Percentiles rank a stretch among this genome's conserved stretches.
These are phyloP conservation scores for Pistacia atlantica DNA, from an alignment of 345 rosid genomes.

Conservation along the genomic window DNA sequence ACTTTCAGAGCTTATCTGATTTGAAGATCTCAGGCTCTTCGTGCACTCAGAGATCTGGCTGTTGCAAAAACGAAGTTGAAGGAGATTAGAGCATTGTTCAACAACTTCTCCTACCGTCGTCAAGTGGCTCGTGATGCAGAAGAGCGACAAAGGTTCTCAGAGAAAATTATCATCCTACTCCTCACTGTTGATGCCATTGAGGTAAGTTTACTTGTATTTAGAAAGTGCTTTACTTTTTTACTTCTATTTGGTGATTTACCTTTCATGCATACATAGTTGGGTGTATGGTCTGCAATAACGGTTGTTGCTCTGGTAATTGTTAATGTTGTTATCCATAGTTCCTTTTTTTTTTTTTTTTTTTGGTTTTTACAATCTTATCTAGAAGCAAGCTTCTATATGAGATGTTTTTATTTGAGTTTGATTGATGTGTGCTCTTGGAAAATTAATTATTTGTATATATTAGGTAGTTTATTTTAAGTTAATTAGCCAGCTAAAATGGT, in stretches of 20 bases:
- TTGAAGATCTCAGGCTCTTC: slow-evolving; percentile 75
- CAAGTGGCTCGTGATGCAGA: slow-evolving; percentile 67
- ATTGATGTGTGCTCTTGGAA: neutral
- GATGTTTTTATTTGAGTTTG: neutral
- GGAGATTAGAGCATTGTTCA: slow-evolving; percentile 77
- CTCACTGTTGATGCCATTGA: slow-evolving; percentile 94
- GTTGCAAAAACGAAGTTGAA: slow-evolving; percentile 87
- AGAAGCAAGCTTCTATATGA: neutral
- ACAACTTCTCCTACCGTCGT: slow-evolving; percentile 84
- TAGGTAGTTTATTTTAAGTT: neutral
- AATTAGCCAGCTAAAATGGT: neutral
- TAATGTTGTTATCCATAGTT: neutral
- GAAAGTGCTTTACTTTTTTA: neutral
- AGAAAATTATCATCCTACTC: slow-evolving; percentile 86
- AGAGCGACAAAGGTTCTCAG: slow-evolving; percentile 83
- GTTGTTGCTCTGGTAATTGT: neutral
- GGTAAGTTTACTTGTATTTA: slow-evolving; percentile 44
- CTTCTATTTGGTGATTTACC: neutral
- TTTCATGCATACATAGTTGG: neutral
- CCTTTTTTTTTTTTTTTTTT: neutral
- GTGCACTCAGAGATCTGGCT: slow-evolving; percentile 91
- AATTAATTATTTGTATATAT: neutral
- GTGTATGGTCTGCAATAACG: neutral
- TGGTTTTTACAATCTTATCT: neutral
- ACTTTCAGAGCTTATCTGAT: slow-evolving; percentile 79